Evolutionary conservation across 2,329 filamentous ascomycete genomes (phyloP).

Genomic region (Xylariaceae sp.): DNA sequence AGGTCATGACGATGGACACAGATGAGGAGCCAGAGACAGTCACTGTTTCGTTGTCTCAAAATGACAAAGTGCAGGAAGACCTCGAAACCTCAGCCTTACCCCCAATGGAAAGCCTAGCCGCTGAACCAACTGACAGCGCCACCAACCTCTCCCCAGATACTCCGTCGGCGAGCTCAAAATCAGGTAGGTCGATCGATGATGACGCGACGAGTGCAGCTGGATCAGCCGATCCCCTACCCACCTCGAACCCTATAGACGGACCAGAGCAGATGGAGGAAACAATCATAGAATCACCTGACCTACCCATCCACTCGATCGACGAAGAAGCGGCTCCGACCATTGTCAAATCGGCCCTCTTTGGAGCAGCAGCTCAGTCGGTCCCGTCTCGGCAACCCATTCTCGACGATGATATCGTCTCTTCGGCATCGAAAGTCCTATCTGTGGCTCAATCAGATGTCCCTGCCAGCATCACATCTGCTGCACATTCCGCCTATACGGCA

Average conservation of each 20-base stretch:
- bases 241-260: constrained; percentile 30
- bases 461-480: constrained; percentile 50
- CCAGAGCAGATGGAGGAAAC: constrained; percentile 44
- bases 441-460: constrained; percentile 44
- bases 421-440: constrained; percentile 45
- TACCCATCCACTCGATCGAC: constrained; percentile 32
- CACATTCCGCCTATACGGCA: constrained; percentile 65
- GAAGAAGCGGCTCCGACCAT: constrained; percentile 29
- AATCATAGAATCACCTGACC: constrained; percentile 39
- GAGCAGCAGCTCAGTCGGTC: constrained; percentile 57
- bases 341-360: constrained; percentile 56
- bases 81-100: constrained; percentile 32
- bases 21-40: constrained; percentile 42
- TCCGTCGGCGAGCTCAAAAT: constrained; percentile 25
- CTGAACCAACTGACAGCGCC: constrained; percentile 32
- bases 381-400: constrained; percentile 56
- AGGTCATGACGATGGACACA: constrained; percentile 18
- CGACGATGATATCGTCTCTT: constrained; percentile 52
- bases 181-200: constrained; percentile 32
- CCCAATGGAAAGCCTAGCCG: constrained; percentile 30
- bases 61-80: constrained; percentile 27
- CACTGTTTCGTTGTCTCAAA: constrained; percentile 30
- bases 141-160: constrained; percentile 30
- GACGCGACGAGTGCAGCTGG: constrained; percentile 41
- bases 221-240: constrained; percentile 32